Evolutionary conservation across 73 alveolate species (phyloP), one percentile per base, ranked within the genome.

Genomic region (Paramecium sonneborni): DNA sequence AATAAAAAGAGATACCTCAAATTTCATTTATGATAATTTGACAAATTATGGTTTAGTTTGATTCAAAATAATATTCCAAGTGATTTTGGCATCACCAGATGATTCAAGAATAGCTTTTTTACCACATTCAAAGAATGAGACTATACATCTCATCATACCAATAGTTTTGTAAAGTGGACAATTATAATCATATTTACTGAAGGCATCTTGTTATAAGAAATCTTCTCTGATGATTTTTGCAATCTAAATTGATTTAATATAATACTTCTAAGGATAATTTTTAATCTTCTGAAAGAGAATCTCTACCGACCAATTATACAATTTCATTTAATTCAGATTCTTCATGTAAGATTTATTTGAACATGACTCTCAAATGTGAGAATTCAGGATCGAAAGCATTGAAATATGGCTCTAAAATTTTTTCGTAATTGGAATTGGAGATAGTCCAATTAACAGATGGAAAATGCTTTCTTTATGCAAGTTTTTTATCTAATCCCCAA

Each of bases 271-370:
- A 95, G 28, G 97, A 95, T 56, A 97, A 93, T 88, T 98, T 98
- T 93, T 98, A 98, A 94, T 97, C 99, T 92, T 98, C 99, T 74
- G 99, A 95, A 55, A 98, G 96, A 35, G 99, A 97, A 89, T 98
- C 99, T 94, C 96, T 97, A 92, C 99, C 99, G 94, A 98, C 99
- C 95, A 98, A 95, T 94, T 98, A 99, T 94, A 98, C 99, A 93
- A 98, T 98, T 98, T 98, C 99, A 90, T 97, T 95, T 94, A 98
- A 94, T 85, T 98, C 99, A 48, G 96, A 98, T 93, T 98, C 99
- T 93, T 98, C 99, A 91, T 98, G 98, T 85, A 98, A 93, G 92
- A 98, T 95, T 94, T 98, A 97, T 88, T 96, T 97, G 92, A 98
- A 95, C 79, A 87, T 93, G 41, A 96, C 93, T 96, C 99, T 98